These are phyloP conservation scores for Cynara cardunculus DNA, from an alignment of 129 eudicot species.

Conservation along the genomic window DNA sequence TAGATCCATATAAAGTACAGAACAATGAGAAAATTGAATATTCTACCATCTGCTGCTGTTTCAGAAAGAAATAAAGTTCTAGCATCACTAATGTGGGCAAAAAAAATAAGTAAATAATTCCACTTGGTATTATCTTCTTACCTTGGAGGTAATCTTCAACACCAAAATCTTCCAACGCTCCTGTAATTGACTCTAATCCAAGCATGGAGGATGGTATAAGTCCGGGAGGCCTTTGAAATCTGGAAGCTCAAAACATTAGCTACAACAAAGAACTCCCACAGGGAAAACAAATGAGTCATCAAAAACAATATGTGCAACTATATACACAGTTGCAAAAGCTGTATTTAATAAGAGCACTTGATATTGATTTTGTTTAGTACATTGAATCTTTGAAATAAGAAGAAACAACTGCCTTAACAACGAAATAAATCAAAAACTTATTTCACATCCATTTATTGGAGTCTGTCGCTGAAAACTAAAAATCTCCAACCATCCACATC, in stretches of 20 bases:
- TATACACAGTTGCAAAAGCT: not conserved
- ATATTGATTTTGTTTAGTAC: not conserved
- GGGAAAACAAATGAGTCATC: not conserved
- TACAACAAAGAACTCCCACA: not conserved
- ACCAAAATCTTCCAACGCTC: constrained; percentile 79
- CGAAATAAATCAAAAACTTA: not conserved
- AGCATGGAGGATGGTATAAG: constrained; percentile 87
- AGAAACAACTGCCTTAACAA: not conserved
- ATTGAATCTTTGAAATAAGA: not conserved
- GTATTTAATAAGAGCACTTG: not conserved
- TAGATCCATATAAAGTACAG: not conserved
- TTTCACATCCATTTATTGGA: not conserved
- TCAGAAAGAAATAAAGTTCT: not conserved
- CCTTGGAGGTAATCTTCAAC: constrained; percentile 90
- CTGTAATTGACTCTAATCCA: constrained; percentile 79
- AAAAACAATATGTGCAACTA: not conserved
- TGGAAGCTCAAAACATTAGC: constrained; percentile 19
- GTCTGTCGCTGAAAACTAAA: not conserved
- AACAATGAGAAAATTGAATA: not conserved
- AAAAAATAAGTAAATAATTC: not conserved
- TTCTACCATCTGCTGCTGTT: not conserved
- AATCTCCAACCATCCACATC: not conserved
- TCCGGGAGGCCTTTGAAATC: constrained; percentile 98
- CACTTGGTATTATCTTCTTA: constrained; percentile 19
- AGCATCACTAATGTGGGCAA: not conserved